Percentiles rank a stretch among this genome's conserved stretches.
Conservation (phyloP, 208 protist species). For the Trypanosoma boissoni region DNA sequence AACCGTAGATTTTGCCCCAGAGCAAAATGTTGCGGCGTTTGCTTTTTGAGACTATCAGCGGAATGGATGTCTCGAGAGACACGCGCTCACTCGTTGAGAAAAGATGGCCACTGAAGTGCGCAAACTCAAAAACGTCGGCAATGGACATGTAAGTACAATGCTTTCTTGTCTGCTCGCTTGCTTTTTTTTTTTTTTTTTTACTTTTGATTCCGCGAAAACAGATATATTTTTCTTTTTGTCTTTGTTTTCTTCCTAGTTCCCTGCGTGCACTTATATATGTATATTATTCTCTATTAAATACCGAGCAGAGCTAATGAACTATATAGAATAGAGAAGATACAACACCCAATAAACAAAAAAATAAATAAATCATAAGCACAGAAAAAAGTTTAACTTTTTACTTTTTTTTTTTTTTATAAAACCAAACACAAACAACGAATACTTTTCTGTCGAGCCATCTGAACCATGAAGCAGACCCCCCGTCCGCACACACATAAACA, state of each 20-base stretch:
- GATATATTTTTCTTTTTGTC: not conserved
- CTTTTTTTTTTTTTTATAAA: not conserved
- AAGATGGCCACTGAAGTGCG: slow-evolving; percentile 54
- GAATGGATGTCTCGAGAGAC: slow-evolving; percentile 66
- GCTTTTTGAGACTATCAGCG: slow-evolving; percentile 53
- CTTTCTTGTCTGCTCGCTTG: too few relatives aligned
- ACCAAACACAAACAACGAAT: too few relatives aligned
- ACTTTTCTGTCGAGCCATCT: too few relatives aligned
- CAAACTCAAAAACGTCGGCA: slow-evolving; percentile 42
- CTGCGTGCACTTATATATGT: not conserved
- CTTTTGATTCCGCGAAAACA: slow-evolving; percentile 2
- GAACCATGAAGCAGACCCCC: too few relatives aligned
- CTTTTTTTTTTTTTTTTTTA: not conserved
- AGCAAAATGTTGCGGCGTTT: slow-evolving; percentile 64
- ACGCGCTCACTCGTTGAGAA: slow-evolving; percentile 76
- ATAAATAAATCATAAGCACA: slow-evolving; percentile 2
- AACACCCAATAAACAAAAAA: not conserved
- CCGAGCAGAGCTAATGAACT: not conserved
- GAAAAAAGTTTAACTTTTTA: not conserved
- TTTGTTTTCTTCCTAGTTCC: not conserved
- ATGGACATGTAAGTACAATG: slow-evolving; percentile 19
- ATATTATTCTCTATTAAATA: too few relatives aligned
- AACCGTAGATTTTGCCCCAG: slow-evolving; percentile 85
- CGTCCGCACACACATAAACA: slow-evolving; percentile 12
- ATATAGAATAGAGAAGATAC: not conserved